Conservation (phyloP, 495 filamentous ascomycete species). For the Copromyces sp. region DNA sequence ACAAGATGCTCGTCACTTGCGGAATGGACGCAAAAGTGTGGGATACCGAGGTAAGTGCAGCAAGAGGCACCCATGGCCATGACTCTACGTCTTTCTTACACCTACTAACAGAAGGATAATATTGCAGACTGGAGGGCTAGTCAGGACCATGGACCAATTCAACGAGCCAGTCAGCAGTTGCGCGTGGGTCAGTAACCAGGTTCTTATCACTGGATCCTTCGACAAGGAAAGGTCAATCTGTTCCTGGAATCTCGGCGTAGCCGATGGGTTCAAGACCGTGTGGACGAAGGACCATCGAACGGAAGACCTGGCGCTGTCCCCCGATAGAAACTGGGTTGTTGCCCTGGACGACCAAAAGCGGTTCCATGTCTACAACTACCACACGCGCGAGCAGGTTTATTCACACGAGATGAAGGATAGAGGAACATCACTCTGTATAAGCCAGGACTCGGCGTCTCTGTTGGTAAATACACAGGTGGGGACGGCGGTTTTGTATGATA, state of each 20-base stretch:
- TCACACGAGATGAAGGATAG: constrained; percentile 55
- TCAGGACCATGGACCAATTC: constrained; percentile 56
- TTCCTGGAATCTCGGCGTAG: constrained; percentile 51
- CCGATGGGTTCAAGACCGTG: constrained; percentile 38
- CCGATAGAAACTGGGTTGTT: constrained; percentile 67
- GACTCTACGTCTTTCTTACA: background rate
- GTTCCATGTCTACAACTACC: constrained; percentile 75
- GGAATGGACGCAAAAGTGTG: constrained; percentile 72
- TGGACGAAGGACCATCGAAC: constrained; percentile 66
- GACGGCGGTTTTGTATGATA: constrained; percentile 64
- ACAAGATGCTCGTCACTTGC: constrained; percentile 73
- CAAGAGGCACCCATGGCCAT: background rate
- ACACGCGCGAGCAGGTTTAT: constrained; percentile 61
- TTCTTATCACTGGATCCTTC: constrained; percentile 72
- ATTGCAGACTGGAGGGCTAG: constrained; percentile 55
- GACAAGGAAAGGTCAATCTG: constrained; percentile 56
- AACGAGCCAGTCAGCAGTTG: constrained; percentile 75
- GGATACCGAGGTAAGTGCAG: constrained; percentile 56
- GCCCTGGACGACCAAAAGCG: constrained; percentile 60
- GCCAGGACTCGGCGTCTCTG: constrained; percentile 63
- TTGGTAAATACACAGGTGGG: constrained; percentile 74
- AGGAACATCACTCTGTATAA: constrained; percentile 71
- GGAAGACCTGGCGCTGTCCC: constrained; percentile 73
- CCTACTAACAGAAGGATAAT: background rate
- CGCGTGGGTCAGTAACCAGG: constrained; percentile 72